Evolutionary conservation across 192 early-diverging fungal genomes (phyloP).

Genomic region (Entomortierella parvispora): DNA sequence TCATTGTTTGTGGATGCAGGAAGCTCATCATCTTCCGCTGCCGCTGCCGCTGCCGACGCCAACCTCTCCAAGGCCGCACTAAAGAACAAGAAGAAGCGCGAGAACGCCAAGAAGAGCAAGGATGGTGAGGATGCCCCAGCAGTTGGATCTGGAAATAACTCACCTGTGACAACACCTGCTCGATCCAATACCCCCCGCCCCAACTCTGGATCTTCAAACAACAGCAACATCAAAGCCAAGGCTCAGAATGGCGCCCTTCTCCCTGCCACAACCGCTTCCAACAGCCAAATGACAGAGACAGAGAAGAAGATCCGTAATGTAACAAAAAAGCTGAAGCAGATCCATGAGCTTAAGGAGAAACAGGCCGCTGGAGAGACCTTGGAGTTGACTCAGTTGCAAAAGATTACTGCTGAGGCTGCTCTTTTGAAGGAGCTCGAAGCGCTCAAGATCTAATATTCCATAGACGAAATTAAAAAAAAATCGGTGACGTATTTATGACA

Average conservation of each 20-base stretch:
- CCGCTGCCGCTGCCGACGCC: constrained; percentile 29
- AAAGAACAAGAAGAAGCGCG: constrained; percentile 81
- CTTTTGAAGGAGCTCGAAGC: constrained; percentile 68
- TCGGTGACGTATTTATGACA: no score
- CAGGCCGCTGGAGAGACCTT: constrained; percentile 80
- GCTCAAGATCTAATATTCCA: constrained; percentile 28
- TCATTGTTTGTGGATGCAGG: constrained; percentile 46
- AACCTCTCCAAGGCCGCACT: constrained; percentile 62
- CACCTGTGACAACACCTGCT: constrained; percentile 4
- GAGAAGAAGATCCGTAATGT: constrained; percentile 90
- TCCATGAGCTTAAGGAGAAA: constrained; percentile 84
- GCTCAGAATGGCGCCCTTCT: constrained; percentile 33
- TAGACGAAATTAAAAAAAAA: no score
- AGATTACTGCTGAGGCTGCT: constrained; percentile 68
- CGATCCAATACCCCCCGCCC: constrained; percentile 39
- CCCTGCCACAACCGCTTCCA: constrained; percentile 34
- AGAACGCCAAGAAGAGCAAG: constrained; percentile 66
- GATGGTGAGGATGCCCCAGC: constrained; percentile 46
- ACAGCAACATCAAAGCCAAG: constrained; percentile 6
- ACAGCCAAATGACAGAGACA: constrained; percentile 66
- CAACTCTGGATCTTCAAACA: constrained; percentile 35
- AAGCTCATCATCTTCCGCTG: constrained; percentile 12
- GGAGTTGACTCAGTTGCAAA: constrained; percentile 85
- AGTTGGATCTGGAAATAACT: constrained; percentile 27
- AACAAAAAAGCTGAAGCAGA: constrained; percentile 94